A percentile compares a stretch with the other conserved stretches of the same genome.
These are phyloP conservation scores for Calonectria multiphialidica DNA, from an alignment of 2,329 filamentous ascomycete species.

Conservation along the genomic window DNA sequence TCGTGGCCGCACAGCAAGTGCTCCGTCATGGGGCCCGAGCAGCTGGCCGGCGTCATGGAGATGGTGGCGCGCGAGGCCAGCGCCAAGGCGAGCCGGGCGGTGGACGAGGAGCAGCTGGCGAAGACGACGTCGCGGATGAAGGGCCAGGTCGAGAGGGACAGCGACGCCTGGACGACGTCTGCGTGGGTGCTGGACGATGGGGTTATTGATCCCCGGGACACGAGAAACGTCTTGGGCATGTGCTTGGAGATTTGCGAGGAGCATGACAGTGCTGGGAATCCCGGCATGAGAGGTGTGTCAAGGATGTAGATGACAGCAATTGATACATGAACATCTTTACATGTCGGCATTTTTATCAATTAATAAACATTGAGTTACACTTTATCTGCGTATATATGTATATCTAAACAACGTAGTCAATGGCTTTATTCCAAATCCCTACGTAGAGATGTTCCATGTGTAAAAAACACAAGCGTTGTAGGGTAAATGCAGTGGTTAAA, in stretches of 20 bases:
- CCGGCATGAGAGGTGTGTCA: neutral
- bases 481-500: neutral
- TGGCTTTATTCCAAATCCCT: no score
- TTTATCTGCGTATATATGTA: no score
- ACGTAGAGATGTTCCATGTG: no score
- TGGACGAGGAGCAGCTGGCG: slow-evolving; percentile 22
- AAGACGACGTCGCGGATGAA: slow-evolving; percentile 38
- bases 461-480: neutral
- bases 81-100: neutral
- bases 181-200: slow-evolving; percentile 44
- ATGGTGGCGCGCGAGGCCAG: slow-evolving; percentile 7
- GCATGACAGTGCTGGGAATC: slow-evolving; percentile 9
- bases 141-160: slow-evolving; percentile 31
- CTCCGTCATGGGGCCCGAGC: slow-evolving; percentile 40
- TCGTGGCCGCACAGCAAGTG: slow-evolving; percentile 37
- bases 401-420: no score
- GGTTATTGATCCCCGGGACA: slow-evolving; percentile 45
- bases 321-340: no score
- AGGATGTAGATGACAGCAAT: neutral
- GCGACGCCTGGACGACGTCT: slow-evolving; percentile 31
- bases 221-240: slow-evolving; percentile 41
- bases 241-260: slow-evolving; percentile 47
- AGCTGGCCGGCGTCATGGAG: slow-evolving; percentile 40
- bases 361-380: no score
- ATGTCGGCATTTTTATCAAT: no score